phyloP scores from a whole-genome alignment of 257 asterid species.

The Knoxia roxburghii region DNA sequence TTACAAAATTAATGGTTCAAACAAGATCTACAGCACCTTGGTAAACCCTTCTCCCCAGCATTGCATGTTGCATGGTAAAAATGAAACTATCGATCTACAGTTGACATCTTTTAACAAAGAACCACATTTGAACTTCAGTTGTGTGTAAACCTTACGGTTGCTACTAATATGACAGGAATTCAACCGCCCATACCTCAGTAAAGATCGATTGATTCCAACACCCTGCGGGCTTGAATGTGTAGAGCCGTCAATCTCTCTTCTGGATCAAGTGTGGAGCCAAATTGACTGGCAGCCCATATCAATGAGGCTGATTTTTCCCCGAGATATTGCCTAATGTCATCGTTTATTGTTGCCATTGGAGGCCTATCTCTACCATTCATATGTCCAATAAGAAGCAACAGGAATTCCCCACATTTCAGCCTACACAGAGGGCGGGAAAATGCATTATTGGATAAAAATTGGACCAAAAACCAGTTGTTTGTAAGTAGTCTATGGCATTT shows the following conservation, averaged over 20 bases:
- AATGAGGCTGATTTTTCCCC: constrained; percentile 90
- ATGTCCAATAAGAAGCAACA: constrained; percentile 85
- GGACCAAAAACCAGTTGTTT: background rate
- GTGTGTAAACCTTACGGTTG: background rate
- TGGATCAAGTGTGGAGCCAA: constrained; percentile 78
- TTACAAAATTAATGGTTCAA: too few species aligned
- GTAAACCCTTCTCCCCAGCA: background rate
- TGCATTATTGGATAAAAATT: background rate
- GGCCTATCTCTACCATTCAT: constrained; percentile 71
- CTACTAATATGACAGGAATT: background rate
- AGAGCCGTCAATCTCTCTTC: constrained; percentile 75
- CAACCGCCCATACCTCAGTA: constrained; percentile 26
- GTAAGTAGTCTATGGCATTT: background rate
- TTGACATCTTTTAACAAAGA: background rate
- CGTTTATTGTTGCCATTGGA: constrained; percentile 84
- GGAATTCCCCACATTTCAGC: constrained; percentile 90
- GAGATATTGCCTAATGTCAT: constrained; percentile 65
- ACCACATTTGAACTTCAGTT: background rate
- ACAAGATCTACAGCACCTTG: too few species aligned
- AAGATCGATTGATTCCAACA: constrained; percentile 79
- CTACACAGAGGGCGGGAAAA: constrained; percentile 29
- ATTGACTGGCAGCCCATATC: constrained; percentile 95
- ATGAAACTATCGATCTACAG: background rate
- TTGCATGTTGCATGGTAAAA: background rate
- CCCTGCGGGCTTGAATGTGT: constrained; percentile 82